phyloP scores from a whole-genome alignment of 208 protist species.

The Leishmania aethiopica region DNA sequence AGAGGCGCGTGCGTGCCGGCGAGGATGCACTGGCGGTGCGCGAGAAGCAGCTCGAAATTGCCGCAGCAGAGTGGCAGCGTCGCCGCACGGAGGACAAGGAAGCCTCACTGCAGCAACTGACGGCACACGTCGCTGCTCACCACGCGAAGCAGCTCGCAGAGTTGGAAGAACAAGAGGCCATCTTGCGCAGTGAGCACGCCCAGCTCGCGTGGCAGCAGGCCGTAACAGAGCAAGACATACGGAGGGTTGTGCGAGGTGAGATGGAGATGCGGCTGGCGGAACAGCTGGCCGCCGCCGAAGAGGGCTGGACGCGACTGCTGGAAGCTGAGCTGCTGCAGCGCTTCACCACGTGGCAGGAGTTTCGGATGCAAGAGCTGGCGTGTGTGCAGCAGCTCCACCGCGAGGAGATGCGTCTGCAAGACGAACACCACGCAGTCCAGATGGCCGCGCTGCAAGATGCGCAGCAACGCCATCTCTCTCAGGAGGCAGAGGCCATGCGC shows the following conservation, averaged over 20 bases:
- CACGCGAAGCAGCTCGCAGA: conserved; percentile 10
- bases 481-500: conserved; percentile 12
- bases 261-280: conserved; percentile 1
- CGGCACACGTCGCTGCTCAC: conserved; percentile 12
- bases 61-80: conserved; percentile 8
- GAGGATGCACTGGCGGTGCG: conserved; percentile 26
- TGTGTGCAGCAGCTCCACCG: conserved; percentile 6
- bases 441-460: neutral
- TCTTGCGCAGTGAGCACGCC: conserved; percentile 12
- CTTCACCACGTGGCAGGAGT: conserved; percentile 19
- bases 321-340: conserved; percentile 17
- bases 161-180: conserved; percentile 8
- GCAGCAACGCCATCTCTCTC: conserved; percentile 2
- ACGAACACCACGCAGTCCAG: conserved; percentile 12
- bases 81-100: conserved; percentile 6
- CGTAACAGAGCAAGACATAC: conserved; percentile 3
- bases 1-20: conserved; percentile 10
- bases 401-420: conserved; percentile 15
- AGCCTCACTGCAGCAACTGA: conserved; percentile 2
- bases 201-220: conserved; percentile 22
- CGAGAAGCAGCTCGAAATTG: conserved; percentile 11
- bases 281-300: conserved; percentile 7
- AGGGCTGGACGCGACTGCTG: conserved; percentile 9
- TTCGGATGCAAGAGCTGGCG: conserved; percentile 14
- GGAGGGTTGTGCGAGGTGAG: neutral